Percentiles rank a stretch among this genome's conserved stretches.
Evolutionary conservation across 2,329 filamentous ascomycete species (phyloP).

Genomic region (Penicillium sp.): DNA sequence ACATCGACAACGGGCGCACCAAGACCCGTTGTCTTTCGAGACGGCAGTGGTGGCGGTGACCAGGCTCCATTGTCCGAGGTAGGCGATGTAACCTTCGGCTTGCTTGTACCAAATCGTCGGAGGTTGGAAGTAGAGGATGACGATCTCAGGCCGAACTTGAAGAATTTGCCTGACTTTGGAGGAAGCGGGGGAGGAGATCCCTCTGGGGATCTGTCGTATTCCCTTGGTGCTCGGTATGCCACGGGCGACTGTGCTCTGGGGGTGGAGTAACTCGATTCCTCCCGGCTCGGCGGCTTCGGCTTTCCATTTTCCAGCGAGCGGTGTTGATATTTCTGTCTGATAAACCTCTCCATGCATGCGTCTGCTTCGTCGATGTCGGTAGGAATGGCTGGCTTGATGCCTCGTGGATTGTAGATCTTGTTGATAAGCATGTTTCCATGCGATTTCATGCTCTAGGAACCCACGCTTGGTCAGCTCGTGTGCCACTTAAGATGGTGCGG

Average conservation of each 20-base stretch:
- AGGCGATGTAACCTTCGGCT: conserved; percentile 46
- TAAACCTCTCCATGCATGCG: conserved; percentile 91
- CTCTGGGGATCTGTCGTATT: conserved; percentile 44
- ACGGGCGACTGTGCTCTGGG: conserved; percentile 5
- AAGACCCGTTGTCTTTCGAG: conserved; percentile 53
- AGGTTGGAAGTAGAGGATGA: conserved; percentile 70
- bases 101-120: conserved; percentile 60
- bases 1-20: conserved; percentile 65
- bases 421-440: conserved; percentile 87
- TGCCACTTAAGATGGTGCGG: not conserved
- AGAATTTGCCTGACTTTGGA: conserved; percentile 62
- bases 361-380: conserved; percentile 91
- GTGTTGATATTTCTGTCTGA: conserved; percentile 88
- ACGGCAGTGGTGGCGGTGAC: conserved; percentile 26
- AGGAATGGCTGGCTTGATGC: conserved; percentile 79
- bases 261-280: conserved; percentile 59
- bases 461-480: conserved; percentile 75
- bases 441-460: conserved; percentile 81
- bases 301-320: conserved; percentile 53
- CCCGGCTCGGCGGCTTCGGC: conserved; percentile 50
- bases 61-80: conserved; percentile 27
- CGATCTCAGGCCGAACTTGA: conserved; percentile 67
- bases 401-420: conserved; percentile 83
- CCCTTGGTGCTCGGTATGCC: conserved; percentile 6
- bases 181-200: conserved; percentile 60